These are phyloP conservation scores for Claviceps purpurea DNA, from an alignment of 2,329 filamentous ascomycete species.

Conservation along the genomic window DNA sequence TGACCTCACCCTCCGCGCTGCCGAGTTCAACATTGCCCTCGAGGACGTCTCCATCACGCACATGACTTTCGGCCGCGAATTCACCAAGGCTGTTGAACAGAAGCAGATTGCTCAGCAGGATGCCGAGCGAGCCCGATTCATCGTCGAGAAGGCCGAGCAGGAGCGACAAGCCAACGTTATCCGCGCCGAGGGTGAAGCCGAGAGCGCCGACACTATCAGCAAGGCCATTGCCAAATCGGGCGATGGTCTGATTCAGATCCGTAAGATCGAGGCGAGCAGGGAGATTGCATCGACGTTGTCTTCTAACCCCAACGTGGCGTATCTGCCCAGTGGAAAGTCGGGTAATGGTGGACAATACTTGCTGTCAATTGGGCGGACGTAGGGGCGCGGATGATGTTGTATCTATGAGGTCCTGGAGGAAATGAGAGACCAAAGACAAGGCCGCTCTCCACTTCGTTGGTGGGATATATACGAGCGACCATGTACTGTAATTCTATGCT, in stretches of 20 bases:
- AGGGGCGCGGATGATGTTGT: constrained; percentile 6
- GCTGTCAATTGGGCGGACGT: constrained; percentile 34
- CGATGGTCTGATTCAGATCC: constrained; percentile 87
- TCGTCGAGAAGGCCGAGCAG: constrained; percentile 97
- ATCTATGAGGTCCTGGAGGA: constrained; percentile 1
- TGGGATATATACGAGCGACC: constrained; percentile 14
- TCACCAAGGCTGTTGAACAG: constrained; percentile 97
- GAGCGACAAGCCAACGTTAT: constrained; percentile 98
- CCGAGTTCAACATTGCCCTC: constrained; percentile 97
- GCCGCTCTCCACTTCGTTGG: constrained; percentile 6
- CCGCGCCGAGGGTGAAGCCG: constrained; percentile 91
- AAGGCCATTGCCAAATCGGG: constrained; percentile 87
- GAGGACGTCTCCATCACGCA: constrained; percentile 99
- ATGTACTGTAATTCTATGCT: constrained; percentile 23
- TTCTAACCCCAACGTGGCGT: constrained; percentile 87
- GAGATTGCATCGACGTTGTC: constrained; percentile 89
- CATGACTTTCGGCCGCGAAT: constrained; percentile 99
- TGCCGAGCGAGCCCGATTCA: constrained; percentile 91
- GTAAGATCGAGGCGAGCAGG: constrained; percentile 91
- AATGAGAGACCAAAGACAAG: neutral
- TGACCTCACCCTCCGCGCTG: constrained; percentile 82
- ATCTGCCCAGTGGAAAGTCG: constrained; percentile 67
- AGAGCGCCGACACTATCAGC: constrained; percentile 89
- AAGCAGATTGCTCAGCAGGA: constrained; percentile 99
- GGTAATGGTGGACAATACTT: constrained; percentile 40